Evolutionary conservation across 192 early-diverging fungal species (phyloP), one percentile per base, ranked within the genome.

Genomic region (Coemansia sp.): DNA sequence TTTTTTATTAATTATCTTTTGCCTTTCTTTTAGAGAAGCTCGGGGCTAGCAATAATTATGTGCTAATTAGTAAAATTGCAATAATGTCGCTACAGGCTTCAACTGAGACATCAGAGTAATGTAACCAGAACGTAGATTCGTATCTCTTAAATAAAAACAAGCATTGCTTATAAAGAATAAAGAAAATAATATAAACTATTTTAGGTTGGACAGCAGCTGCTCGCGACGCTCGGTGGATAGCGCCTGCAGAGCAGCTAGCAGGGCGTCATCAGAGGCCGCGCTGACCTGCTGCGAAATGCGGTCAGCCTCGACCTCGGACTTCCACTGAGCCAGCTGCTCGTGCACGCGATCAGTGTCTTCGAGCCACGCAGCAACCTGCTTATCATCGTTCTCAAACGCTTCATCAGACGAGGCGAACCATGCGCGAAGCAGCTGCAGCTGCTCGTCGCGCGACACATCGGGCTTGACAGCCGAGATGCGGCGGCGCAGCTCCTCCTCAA

Each of bases 401-500:
- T 71, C 69, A 4, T 60, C 69, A 19, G 75, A 29, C 18, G 44
- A 23, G 6, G 57, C 53, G 30, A 87, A 92, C 94, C 94, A 95
- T 7, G 64, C 56, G 33, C 71, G 49, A 16, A 95, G 52, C 1
- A 83, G 42, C 40, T 58, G 43, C 6, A 61, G 65, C 76, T 85
- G 83, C 49, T 84, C 65, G 4, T 70, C 71, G 29, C 91, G 84
- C 3, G 73, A 56, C 54, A 64, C 19, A 2, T 4, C 29, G 12
- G 71, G 59, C 3, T 9, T 23, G 18, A 48, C 88, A 9, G 59
- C 50, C 6, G 49, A 25, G 46, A 92, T 84, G 10, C 81, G 62
- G 45, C 82, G 79, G 70, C 84, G 82, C 56, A 88, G 64, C 58
- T 94, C 85, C 66, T 90, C 87, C 72, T 99, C 97, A 22, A 69